phyloP scores from a whole-genome alignment of 1,284 basidiomycete species.

The Pisolithus thermaeus region DNA sequence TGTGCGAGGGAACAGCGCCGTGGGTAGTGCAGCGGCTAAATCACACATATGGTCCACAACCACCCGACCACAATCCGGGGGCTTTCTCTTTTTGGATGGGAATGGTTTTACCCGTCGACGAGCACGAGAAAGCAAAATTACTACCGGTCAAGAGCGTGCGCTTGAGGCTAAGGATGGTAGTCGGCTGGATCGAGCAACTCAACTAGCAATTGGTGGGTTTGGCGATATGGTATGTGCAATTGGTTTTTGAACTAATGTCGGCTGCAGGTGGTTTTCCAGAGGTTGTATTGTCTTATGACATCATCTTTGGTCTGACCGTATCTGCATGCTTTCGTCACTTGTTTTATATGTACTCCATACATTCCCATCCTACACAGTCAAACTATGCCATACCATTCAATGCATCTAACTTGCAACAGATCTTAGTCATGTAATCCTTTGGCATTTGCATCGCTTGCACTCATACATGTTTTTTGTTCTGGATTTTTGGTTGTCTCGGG shows the following conservation, averaged over 20 bases:
- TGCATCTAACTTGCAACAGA: background rate
- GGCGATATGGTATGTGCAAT: background rate
- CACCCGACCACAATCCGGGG: slow-evolving; percentile 56
- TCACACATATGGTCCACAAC: slow-evolving; percentile 69
- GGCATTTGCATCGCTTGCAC: no score
- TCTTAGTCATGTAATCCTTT: background rate
- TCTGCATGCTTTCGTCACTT: background rate
- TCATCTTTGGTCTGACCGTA: background rate
- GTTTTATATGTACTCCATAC: slow-evolving; percentile 11
- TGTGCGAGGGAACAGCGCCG: slow-evolving; percentile 79
- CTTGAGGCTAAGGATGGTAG: slow-evolving; percentile 76
- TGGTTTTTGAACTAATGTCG: background rate
- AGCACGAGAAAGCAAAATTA: slow-evolving; percentile 90
- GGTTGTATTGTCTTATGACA: slow-evolving; percentile 35
- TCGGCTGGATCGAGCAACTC: slow-evolving; percentile 89
- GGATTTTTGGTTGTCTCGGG: no score
- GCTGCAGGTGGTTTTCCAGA: slow-evolving; percentile 44
- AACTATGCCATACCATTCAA: slow-evolving; percentile 6
- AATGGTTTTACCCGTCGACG: slow-evolving; percentile 89
- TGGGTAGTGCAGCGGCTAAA: slow-evolving; percentile 88
- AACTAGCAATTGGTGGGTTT: slow-evolving; percentile 59
- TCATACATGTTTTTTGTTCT: no score
- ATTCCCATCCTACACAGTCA: slow-evolving; percentile 4
- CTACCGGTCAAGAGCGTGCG: slow-evolving; percentile 82
- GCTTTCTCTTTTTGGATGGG: slow-evolving; percentile 91